Conservation (phyloP, 805 yeast genomes). For the Candida bentonensis region DNA sequence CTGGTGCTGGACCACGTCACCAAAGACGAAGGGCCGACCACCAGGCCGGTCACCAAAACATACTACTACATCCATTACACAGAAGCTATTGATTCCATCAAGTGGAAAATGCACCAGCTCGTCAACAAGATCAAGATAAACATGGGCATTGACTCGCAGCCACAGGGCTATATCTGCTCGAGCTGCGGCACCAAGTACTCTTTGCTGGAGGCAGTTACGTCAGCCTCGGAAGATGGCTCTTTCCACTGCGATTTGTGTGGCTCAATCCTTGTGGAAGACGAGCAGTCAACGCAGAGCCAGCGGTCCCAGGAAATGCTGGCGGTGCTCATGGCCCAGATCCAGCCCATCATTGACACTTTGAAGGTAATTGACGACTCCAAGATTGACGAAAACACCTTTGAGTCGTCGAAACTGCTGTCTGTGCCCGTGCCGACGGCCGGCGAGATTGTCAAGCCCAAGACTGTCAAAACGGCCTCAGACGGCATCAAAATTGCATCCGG, state of each 20-base stretch:
- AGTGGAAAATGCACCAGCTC: slow-evolving; percentile 88
- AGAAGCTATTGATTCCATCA: slow-evolving; percentile 88
- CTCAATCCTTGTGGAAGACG: slow-evolving; percentile 69
- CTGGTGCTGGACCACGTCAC: slow-evolving; percentile 45
- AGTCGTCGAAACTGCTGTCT: slow-evolving; percentile 63
- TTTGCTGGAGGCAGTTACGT: slow-evolving; percentile 75
- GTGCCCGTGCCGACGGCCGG: slow-evolving; percentile 36
- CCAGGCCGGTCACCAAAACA: slow-evolving; percentile 57
- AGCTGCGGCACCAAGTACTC: slow-evolving; percentile 69
- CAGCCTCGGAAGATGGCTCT: slow-evolving; percentile 66
- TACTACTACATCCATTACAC: slow-evolving; percentile 81
- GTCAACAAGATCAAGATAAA: slow-evolving; percentile 71
- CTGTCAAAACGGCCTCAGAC: slow-evolving; percentile 7
- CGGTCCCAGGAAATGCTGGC: slow-evolving; percentile 72
- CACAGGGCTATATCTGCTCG: slow-evolving; percentile 90
- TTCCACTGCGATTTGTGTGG: slow-evolving; percentile 81
- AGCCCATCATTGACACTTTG: slow-evolving; percentile 71
- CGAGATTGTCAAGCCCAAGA: slow-evolving; percentile 5
- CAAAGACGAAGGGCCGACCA: slow-evolving; percentile 45
- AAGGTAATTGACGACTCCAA: slow-evolving; percentile 69
- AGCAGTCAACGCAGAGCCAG: slow-evolving; percentile 67
- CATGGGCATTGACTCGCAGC: slow-evolving; percentile 70
- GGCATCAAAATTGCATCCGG: slow-evolving; percentile 9
- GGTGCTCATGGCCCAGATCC: slow-evolving; percentile 73
- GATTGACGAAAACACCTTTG: slow-evolving; percentile 82